A percentile compares a stretch with the other conserved stretches of the same genome.
phyloP scores from a whole-genome alignment of 202 grass and related monocot genomes.

The Setaria viridis region DNA sequence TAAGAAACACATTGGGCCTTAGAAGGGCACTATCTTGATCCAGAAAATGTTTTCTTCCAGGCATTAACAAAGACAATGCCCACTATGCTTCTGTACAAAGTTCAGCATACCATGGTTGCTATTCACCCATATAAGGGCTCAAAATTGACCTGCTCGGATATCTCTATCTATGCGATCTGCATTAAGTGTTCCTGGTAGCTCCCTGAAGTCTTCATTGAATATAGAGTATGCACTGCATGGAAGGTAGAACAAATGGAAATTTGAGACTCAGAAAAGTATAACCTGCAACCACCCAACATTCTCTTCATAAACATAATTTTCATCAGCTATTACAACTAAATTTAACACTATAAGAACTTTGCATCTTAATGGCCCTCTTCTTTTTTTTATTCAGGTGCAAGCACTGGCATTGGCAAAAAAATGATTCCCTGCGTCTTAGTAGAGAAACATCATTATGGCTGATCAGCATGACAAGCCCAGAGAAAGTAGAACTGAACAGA shows the following conservation, averaged over 20 bases:
- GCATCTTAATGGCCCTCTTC: neutral
- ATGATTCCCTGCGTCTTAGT: neutral
- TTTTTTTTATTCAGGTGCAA: slow-evolving; percentile 16
- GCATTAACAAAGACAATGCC: neutral
- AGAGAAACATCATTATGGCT: neutral
- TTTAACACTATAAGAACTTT: no score
- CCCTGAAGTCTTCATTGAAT: slow-evolving; percentile 97
- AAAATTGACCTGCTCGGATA: slow-evolving; percentile 84
- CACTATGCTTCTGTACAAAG: slow-evolving; percentile 40
- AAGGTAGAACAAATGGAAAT: slow-evolving; percentile 25
- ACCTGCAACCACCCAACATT: neutral
- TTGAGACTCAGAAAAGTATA: slow-evolving; percentile 2
- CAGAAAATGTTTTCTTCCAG: slow-evolving; percentile 15
- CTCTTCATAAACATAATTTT: neutral
- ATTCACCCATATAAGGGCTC: slow-evolving; percentile 26
- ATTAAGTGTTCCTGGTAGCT: slow-evolving; percentile 93
- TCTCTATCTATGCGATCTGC: slow-evolving; percentile 92
- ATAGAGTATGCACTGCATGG: slow-evolving; percentile 91
- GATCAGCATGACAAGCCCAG: slow-evolving; percentile 10
- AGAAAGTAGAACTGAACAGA: neutral
- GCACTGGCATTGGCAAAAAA: slow-evolving; percentile 12
- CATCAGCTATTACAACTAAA: neutral
- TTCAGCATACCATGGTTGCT: neutral
- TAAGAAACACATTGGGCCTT: neutral
- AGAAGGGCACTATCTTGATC: neutral